phyloP scores from a whole-genome alignment of 2,329 filamentous ascomycete genomes.

The Clonostachys rhizophaga region DNA sequence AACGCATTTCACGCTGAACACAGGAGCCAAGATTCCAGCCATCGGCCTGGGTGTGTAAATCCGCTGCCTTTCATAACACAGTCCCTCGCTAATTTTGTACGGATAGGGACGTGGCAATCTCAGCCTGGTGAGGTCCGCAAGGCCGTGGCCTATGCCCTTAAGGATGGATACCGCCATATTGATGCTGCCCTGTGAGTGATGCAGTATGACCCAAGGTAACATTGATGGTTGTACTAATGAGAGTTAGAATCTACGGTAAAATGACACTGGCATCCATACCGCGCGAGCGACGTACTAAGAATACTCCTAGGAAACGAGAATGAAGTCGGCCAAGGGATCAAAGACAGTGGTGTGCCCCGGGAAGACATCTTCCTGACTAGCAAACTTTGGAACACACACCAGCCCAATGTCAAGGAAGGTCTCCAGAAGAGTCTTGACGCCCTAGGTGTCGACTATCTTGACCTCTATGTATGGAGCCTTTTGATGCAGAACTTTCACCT shows the following conservation, averaged over 20 bases:
- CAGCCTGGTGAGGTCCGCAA: conserved; percentile 32
- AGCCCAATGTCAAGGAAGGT: conserved; percentile 38
- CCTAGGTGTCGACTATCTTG: conserved; percentile 42
- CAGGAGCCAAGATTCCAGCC: neutral
- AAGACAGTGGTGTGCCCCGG: conserved; percentile 28
- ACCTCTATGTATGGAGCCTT: conserved; percentile 26
- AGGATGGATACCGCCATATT: conserved; percentile 30
- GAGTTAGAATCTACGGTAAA: conserved; percentile 1
- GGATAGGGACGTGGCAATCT: conserved; percentile 52
- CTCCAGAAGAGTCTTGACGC: conserved; percentile 41
- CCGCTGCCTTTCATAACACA: neutral
- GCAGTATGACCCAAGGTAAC: conserved; percentile 13
- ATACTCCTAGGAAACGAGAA: conserved; percentile 24
- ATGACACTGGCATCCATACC: neutral
- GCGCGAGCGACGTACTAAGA: conserved; percentile 10
- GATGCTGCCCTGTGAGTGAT: conserved; percentile 26
- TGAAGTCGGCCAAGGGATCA: conserved; percentile 32
- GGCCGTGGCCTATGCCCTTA: conserved; percentile 26
- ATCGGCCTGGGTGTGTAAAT: neutral
- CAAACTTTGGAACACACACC: conserved; percentile 57
- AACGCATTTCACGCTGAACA: neutral
- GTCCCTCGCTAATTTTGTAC: neutral
- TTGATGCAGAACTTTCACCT: neutral
- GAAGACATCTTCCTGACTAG: conserved; percentile 47
- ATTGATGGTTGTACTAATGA: neutral